Conservation (phyloP, 306 rosid genomes). For the Cucumis melo region DNA sequence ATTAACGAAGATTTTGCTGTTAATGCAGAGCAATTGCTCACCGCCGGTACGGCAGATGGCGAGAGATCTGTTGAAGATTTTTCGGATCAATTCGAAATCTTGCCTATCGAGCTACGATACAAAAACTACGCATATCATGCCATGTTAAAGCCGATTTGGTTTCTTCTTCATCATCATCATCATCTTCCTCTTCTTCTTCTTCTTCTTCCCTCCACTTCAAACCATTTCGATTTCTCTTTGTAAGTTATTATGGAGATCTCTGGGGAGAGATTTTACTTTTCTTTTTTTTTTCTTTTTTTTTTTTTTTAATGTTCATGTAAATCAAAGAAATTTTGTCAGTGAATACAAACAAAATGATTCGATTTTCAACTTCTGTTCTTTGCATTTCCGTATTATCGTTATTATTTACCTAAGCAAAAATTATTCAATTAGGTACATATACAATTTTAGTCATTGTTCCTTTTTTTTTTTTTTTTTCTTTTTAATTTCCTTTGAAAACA, state of each 20-base stretch:
- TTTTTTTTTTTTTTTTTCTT: too few relatives aligned
- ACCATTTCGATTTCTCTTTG: neutral
- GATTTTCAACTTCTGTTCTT: neutral
- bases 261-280: neutral
- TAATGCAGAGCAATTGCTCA: slow-evolving; percentile 89
- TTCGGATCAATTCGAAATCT: slow-evolving; percentile 54
- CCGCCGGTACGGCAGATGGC: slow-evolving; percentile 62
- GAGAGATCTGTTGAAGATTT: slow-evolving; percentile 64
- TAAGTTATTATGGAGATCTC: slow-evolving; percentile 2
- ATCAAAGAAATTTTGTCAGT: slow-evolving; percentile 57
- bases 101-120: slow-evolving; percentile 64
- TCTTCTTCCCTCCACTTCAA: neutral
- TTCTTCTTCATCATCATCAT: neutral
- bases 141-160: slow-evolving; percentile 30
- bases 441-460: too few relatives aligned
- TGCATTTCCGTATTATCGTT: neutral
- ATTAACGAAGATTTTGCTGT: slow-evolving; percentile 58
- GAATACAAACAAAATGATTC: slow-evolving; percentile 20
- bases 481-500: too few relatives aligned
- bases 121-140: slow-evolving; percentile 86
- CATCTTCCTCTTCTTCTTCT: neutral
- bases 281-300: neutral
- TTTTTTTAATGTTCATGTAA: slow-evolving; percentile 19
- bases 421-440: too few relatives aligned
- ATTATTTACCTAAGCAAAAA: too few relatives aligned